Conservation (phyloP, 2,329 filamentous ascomycete species). For the Penicillium sp. region DNA sequence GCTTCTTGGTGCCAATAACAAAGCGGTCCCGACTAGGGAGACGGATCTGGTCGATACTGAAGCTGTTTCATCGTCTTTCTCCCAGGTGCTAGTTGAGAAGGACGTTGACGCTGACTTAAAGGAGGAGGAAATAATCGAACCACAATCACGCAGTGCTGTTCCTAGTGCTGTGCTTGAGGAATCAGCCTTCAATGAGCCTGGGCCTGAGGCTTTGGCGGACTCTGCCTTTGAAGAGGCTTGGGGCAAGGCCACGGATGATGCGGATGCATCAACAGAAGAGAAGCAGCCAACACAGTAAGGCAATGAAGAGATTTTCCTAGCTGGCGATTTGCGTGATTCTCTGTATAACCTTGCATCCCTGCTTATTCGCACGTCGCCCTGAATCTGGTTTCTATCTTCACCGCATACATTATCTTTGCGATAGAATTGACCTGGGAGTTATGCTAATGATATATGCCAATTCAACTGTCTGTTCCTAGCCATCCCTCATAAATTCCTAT, state of each 20-base stretch:
- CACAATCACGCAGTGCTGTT: background rate
- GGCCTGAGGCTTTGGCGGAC: constrained; percentile 15
- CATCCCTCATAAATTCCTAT: background rate
- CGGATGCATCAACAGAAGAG: constrained; percentile 5
- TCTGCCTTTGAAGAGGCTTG: constrained; percentile 36
- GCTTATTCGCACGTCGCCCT: constrained; percentile 5
- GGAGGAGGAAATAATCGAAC: background rate
- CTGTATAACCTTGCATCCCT: constrained; percentile 15
- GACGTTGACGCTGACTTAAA: constrained; percentile 10
- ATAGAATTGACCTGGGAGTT: background rate
- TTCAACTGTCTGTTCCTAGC: background rate
- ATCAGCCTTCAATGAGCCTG: background rate
- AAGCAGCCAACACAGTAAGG: background rate
- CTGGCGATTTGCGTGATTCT: background rate
- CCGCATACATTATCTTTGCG: background rate
- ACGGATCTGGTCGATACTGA: constrained; percentile 3
- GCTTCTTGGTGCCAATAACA: constrained; percentile 24
- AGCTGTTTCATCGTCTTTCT: constrained; percentile 16
- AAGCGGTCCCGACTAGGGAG: constrained; percentile 3
- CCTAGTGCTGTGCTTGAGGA: background rate
- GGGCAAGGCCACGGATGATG: constrained; percentile 37
- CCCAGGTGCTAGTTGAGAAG: constrained; percentile 21
- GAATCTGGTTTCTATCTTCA: background rate
- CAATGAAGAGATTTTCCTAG: background rate
- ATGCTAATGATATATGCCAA: constrained; percentile 6